Conservation (phyloP, 2,329 filamentous ascomycete genomes). For the Xylariales sp. region DNA sequence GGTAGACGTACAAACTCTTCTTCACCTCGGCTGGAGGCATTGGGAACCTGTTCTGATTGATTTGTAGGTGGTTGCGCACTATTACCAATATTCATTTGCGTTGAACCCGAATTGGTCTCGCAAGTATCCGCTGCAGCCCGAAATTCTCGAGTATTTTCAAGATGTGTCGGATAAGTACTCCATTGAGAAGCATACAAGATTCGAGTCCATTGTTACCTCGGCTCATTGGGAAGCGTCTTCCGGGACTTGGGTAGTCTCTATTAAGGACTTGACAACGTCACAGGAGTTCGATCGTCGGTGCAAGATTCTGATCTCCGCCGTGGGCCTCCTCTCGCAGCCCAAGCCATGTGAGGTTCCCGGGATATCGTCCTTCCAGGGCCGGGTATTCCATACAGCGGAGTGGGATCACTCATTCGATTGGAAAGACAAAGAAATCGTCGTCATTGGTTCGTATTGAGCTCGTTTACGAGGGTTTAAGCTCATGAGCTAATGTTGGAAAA, state of each 20-base stretch:
- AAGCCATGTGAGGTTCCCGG: slow-evolving; percentile 27
- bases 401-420: slow-evolving; percentile 35
- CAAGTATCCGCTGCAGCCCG: slow-evolving; percentile 33
- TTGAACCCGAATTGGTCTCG: slow-evolving; percentile 32
- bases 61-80: slow-evolving; percentile 23
- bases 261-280: slow-evolving; percentile 26
- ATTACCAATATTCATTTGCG: slow-evolving; percentile 29
- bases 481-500: slow-evolving; percentile 11
- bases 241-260: slow-evolving; percentile 30
- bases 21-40: neutral
- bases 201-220: slow-evolving; percentile 19
- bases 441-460: slow-evolving; percentile 26
- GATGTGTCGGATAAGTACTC: slow-evolving; percentile 25
- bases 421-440: slow-evolving; percentile 30
- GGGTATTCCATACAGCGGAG: slow-evolving; percentile 30
- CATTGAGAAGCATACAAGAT: slow-evolving; percentile 22
- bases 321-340: slow-evolving; percentile 25
- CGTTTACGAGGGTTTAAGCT: neutral
- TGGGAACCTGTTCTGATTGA: neutral
- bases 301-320: slow-evolving; percentile 33
- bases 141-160: slow-evolving; percentile 31
- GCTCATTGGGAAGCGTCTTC: slow-evolving; percentile 30
- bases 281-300: slow-evolving; percentile 27
- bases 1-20: slow-evolving; percentile 26
- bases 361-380: slow-evolving; percentile 24